Conservation (phyloP, 2,329 filamentous ascomycete genomes). For the Claviceps paspali region DNA sequence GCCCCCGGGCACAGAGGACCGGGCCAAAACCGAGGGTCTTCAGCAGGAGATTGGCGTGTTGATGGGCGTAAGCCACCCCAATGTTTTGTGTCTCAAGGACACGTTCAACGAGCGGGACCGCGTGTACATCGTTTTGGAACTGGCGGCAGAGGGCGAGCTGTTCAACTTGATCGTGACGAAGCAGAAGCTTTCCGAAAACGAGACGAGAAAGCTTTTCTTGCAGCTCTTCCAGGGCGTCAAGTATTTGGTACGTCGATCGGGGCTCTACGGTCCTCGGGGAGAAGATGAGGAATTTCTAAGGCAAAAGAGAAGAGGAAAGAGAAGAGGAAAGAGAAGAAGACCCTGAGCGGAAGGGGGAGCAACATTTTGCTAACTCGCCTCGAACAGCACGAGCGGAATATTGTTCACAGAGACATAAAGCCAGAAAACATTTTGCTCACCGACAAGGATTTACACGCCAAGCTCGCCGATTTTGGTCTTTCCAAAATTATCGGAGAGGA, state of each 20-base stretch:
- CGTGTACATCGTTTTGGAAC: conserved; percentile 80
- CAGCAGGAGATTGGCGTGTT: conserved; percentile 94
- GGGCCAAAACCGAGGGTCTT: conserved; percentile 67
- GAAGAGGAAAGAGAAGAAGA: no score
- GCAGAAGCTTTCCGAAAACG: conserved; percentile 69
- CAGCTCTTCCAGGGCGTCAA: conserved; percentile 91
- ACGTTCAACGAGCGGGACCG: conserved; percentile 86
- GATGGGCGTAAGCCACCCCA: conserved; percentile 93
- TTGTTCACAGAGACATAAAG: conserved; percentile 96
- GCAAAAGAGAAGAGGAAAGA: no score
- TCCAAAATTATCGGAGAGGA: conserved; percentile 98
- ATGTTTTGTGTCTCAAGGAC: conserved; percentile 83
- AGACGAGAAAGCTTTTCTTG: conserved; percentile 73
- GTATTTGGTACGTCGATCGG: conserved; percentile 58
- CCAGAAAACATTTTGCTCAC: conserved; percentile 88
- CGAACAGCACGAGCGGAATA: conserved; percentile 82
- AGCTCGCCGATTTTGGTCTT: conserved; percentile 89
- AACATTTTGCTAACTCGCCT: no score
- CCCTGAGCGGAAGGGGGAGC: no score
- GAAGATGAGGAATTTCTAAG: no score
- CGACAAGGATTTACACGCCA: conserved; percentile 73
- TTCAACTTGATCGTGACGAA: conserved; percentile 93
- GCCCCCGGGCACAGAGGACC: conserved; percentile 65
- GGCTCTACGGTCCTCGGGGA: no score
- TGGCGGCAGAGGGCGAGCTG: conserved; percentile 83